phyloP scores from a whole-genome alignment of 768 basidiomycete species.

The Termitomyces sp. region DNA sequence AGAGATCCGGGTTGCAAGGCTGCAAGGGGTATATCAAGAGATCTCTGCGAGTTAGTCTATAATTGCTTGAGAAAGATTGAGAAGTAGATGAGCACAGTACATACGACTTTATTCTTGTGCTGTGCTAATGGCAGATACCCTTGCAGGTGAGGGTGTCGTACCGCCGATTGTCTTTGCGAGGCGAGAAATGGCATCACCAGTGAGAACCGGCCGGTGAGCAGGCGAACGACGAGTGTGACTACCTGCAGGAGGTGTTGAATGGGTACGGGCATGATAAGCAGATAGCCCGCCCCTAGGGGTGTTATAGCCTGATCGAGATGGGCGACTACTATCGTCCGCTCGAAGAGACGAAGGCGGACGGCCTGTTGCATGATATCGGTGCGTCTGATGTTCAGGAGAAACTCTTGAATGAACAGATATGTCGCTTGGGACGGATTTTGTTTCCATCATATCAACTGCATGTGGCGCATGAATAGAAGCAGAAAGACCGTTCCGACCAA shows the following conservation, averaged over 20 bases:
- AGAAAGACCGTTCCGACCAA: slow-evolving; percentile 26
- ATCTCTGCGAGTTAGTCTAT: neutral
- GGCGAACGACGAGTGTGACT: slow-evolving; percentile 30
- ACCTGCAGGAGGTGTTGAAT: slow-evolving; percentile 55
- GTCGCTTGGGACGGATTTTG: slow-evolving; percentile 35
- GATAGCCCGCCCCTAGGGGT: slow-evolving; percentile 35
- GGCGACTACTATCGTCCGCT: slow-evolving; percentile 22
- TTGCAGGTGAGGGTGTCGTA: slow-evolving; percentile 18
- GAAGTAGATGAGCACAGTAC: neutral
- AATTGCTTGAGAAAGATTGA: neutral
- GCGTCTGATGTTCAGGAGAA: slow-evolving; percentile 28
- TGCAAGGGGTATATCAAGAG: slow-evolving; percentile 1
- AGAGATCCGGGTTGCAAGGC: neutral
- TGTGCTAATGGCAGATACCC: slow-evolving; percentile 15
- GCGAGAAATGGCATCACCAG: slow-evolving; percentile 63
- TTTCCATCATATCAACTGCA: slow-evolving; percentile 23
- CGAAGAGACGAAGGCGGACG: slow-evolving; percentile 29
- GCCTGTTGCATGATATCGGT: slow-evolving; percentile 58
- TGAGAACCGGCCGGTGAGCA: slow-evolving; percentile 61
- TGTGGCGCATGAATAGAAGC: slow-evolving; percentile 57
- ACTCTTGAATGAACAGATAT: slow-evolving; percentile 24
- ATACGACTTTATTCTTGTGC: slow-evolving; percentile 19
- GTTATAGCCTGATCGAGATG: slow-evolving; percentile 38
- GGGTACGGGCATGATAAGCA: slow-evolving; percentile 51
- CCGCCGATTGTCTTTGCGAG: slow-evolving; percentile 58